Evolutionary conservation across 2,329 filamentous ascomycete species (phyloP).

Genomic region (Pyrenophora graminea): DNA sequence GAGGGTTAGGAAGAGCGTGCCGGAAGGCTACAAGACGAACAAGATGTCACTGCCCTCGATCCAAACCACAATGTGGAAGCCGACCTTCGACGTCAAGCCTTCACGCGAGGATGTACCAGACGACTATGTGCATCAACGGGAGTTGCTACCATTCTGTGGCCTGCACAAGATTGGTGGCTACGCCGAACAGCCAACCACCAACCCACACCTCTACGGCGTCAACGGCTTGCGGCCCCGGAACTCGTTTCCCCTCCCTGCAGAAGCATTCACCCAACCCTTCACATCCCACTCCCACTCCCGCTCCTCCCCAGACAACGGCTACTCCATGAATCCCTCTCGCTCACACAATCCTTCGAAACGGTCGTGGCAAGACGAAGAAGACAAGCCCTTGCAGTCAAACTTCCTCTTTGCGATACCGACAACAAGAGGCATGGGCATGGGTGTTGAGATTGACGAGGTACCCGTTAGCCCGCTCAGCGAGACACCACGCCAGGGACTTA

Average conservation of each 20-base stretch:
- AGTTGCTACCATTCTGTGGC: slow-evolving; percentile 80
- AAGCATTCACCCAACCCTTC: slow-evolving; percentile 42
- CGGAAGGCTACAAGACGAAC: slow-evolving; percentile 90
- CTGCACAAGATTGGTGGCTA: slow-evolving; percentile 75
- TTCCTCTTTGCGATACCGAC: slow-evolving; percentile 33
- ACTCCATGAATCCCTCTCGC: slow-evolving; percentile 25
- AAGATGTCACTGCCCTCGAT: slow-evolving; percentile 39
- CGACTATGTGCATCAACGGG: slow-evolving; percentile 51
- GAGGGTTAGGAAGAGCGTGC: slow-evolving; percentile 89
- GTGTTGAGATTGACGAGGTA: slow-evolving; percentile 36
- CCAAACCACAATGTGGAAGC: slow-evolving; percentile 30
- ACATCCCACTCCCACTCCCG: slow-evolving; percentile 25
- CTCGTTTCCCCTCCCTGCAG: slow-evolving; percentile 38
- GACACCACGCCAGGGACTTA: slow-evolving; percentile 26
- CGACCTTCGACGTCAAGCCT: slow-evolving; percentile 29
- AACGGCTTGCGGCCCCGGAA: slow-evolving; percentile 34
- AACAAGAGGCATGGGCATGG: slow-evolving; percentile 13
- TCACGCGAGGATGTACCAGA: slow-evolving; percentile 29
- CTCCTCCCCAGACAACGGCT: slow-evolving; percentile 32
- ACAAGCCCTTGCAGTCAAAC: slow-evolving; percentile 27
- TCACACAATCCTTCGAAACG: slow-evolving; percentile 47
- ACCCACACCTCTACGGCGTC: slow-evolving; percentile 42
- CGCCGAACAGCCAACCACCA: slow-evolving; percentile 59
- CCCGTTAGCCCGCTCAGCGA: slow-evolving; percentile 43
- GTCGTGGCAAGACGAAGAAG: slow-evolving; percentile 49